Percentiles rank a stretch among this genome's conserved stretches.
Evolutionary conservation across 306 rosid species (phyloP).

Genomic region (Rubus idaeus): DNA sequence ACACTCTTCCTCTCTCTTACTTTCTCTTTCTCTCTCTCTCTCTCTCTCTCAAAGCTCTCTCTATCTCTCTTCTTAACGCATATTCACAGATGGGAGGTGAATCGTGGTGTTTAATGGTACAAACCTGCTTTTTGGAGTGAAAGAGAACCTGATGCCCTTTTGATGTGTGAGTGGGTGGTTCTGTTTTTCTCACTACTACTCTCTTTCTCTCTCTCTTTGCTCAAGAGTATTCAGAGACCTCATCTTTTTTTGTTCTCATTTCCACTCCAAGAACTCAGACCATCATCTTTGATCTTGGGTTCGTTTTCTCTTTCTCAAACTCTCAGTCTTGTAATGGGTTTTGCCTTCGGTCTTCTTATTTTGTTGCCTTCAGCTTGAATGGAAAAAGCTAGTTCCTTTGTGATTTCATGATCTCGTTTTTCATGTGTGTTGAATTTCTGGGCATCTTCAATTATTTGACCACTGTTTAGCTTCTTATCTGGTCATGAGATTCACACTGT

Average conservation of each 20-base stretch:
- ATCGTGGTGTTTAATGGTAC: constrained; percentile 44
- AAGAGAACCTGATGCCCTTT: constrained; percentile 61
- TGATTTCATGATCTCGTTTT: constrained; percentile 26
- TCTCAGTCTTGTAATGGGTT: neutral
- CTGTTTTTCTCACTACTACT: constrained; percentile 27
- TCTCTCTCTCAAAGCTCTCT: constrained; percentile 15
- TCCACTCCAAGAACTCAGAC: constrained; percentile 4
- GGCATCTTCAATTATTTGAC: constrained; percentile 6
- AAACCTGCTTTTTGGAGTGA: constrained; percentile 39
- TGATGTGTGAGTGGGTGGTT: constrained; percentile 64
- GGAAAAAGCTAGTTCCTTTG: neutral
- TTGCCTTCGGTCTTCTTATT: neutral
- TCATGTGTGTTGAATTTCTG: constrained; percentile 12
- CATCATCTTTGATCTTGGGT: constrained; percentile 23
- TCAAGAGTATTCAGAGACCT: constrained; percentile 18
- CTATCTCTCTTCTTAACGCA: constrained; percentile 22
- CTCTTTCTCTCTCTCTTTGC: constrained; percentile 11
- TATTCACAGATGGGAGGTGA: constrained; percentile 48
- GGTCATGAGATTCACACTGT: constrained; percentile 15
- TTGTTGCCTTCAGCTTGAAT: neutral
- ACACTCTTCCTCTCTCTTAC: neutral
- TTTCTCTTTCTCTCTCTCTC: neutral
- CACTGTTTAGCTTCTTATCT: neutral
- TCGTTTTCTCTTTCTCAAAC: constrained; percentile 2
- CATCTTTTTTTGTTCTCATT: constrained; percentile 16